A percentile compares a stretch with the other conserved stretches of the same genome.
These are phyloP conservation scores for Ophiostoma piceae DNA, from an alignment of 2,329 filamentous ascomycete species.

Conservation along the genomic window DNA sequence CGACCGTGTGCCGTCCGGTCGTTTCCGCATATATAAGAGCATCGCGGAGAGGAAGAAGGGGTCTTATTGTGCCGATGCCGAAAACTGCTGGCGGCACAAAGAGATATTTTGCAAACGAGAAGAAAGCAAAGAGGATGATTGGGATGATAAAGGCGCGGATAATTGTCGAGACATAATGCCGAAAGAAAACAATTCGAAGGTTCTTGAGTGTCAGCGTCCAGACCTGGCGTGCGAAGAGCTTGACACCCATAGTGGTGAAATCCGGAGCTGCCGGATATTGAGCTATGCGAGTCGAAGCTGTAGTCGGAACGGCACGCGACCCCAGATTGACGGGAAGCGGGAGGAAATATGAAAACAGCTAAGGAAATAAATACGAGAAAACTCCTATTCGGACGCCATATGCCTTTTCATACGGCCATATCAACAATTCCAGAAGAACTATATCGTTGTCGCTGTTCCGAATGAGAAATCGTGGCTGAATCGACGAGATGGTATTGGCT, in stretches of 20 bases:
- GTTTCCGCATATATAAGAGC: slow-evolving; percentile 55
- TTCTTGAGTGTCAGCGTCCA: slow-evolving; percentile 60
- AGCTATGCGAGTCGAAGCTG: background rate
- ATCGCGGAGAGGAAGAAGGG: slow-evolving; percentile 59
- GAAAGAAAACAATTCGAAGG: slow-evolving; percentile 51
- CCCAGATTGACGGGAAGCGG: background rate
- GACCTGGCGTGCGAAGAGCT: slow-evolving; percentile 43
- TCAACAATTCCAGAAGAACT: background rate
- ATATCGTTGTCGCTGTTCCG: background rate
- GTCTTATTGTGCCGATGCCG: slow-evolving; percentile 60
- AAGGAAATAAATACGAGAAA: background rate
- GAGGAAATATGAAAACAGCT: background rate
- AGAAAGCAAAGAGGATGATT: slow-evolving; percentile 52
- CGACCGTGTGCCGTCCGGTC: slow-evolving; percentile 60
- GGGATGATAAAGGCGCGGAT: slow-evolving; percentile 57
- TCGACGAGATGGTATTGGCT: background rate
- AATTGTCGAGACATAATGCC: slow-evolving; percentile 48
- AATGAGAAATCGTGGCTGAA: background rate
- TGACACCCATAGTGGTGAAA: slow-evolving; percentile 14
- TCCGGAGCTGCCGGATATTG: background rate
- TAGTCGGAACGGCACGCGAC: background rate
- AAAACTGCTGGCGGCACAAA: slow-evolving; percentile 72
- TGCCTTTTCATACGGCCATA: background rate
- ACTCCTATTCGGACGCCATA: slow-evolving; percentile 11
- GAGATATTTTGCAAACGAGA: slow-evolving; percentile 72